Base-by-base conservation (phyloP, 352 stramenopile genomes). In the Phytophthora podocarpi region DNA sequence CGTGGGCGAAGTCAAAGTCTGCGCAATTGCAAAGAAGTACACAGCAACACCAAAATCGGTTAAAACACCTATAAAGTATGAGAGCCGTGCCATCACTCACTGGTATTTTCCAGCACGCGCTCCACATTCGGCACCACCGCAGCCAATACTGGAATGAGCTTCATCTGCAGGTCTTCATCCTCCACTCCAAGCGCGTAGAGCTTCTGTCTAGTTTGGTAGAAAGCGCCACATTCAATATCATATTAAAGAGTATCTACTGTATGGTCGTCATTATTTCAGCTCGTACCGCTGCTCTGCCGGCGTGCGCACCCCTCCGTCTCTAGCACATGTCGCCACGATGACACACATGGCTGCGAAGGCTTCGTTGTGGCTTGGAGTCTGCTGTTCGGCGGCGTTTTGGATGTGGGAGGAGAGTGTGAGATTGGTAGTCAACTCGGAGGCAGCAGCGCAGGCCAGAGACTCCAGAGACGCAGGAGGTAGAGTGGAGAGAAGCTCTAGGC, bases 1-100 rank as follows among this genome's bases (percentile, higher is more conserved):
- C 71, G 5, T 90, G 72, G n/a, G 81, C 74, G 27, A 90, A 85
- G 66, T 91, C 80, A 59, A 90, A 87, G 47, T 68, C 83, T 93
- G 39, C 20, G 24, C 21, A 50, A 26, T 15, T 49, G 10, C 15
- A 45, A 31, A 24, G 21, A 11, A 30, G n/a, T n/a, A 21, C 34
- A 37, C 15, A 47, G 16, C 41, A 31, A 13, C 23, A 51, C 3
- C 27, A 11, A 54, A n/a, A n/a, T n/a, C n/a, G n/a, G 32, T 55
- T 20, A 49, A 12, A 32, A 27, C n/a, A n/a, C n/a, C n/a, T n/a
- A n/a, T n/a, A n/a, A n/a, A n/a, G n/a, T n/a, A n/a, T n/a, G n/a
- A n/a, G n/a, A n/a, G n/a, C n/a, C n/a, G 12, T 20, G 9, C 20
- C 8, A 0, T 18, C 10, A 39, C 73, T 10, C 34, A 84, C 75